Conservation (phyloP, 495 filamentous ascomycete species). For the Hypoxylon fragiforme region DNA sequence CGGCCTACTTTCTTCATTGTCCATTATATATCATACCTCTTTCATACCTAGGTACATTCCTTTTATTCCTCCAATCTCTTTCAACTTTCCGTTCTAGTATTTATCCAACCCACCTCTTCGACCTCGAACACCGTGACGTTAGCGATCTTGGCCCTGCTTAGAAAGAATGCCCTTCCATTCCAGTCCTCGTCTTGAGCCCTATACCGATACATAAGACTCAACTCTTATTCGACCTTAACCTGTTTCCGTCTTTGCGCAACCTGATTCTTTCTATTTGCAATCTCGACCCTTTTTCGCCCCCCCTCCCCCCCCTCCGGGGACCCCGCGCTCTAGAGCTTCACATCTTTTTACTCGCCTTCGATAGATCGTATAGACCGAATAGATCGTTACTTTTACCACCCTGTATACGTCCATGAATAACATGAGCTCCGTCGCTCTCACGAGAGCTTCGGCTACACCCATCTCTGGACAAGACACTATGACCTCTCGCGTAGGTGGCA, state of each 20-base stretch:
- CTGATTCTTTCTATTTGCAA: not conserved
- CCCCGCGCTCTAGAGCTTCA: not conserved
- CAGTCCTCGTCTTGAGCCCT: slow-evolving; percentile 19
- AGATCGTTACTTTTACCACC: too few relatives aligned
- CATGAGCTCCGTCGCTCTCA: slow-evolving; percentile 33
- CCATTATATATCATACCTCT: too few relatives aligned
- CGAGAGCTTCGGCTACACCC: slow-evolving; percentile 8
- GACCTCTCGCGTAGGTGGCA: not conserved
- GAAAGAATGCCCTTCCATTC: slow-evolving; percentile 37
- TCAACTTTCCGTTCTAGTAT: slow-evolving; percentile 34
- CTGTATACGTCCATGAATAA: slow-evolving; percentile 8
- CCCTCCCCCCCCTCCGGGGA: not conserved
- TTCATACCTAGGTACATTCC: slow-evolving; percentile 6
- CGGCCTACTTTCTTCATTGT: too few relatives aligned
- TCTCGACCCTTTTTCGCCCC: not conserved
- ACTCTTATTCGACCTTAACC: not conserved
- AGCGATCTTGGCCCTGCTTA: slow-evolving; percentile 5
- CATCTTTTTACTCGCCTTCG: too few relatives aligned
- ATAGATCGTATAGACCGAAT: too few relatives aligned
- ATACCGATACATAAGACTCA: slow-evolving; percentile 31
- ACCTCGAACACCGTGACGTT: slow-evolving; percentile 18
- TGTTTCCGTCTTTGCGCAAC: not conserved
- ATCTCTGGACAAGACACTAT: slow-evolving; percentile 6
- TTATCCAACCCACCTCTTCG: slow-evolving; percentile 13
- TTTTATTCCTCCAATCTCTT: slow-evolving; percentile 19